Percentiles rank a stretch among this genome's conserved stretches.
Conservation (phyloP, 2,329 filamentous ascomycete genomes). For the Didymella segeticola region DNA sequence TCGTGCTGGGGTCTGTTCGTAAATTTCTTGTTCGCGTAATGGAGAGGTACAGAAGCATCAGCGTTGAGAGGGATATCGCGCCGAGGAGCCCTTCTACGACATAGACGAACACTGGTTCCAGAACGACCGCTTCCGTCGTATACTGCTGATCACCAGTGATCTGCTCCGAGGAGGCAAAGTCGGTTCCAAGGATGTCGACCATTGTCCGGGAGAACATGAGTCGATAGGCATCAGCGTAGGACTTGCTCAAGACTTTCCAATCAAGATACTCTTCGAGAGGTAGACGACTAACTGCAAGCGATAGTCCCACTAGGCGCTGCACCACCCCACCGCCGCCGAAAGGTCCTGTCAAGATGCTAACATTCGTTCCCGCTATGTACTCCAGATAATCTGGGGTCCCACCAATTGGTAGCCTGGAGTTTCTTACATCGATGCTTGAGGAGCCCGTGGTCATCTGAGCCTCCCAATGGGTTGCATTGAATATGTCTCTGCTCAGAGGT, state of each 20-base stretch:
- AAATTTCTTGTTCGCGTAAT: constrained; percentile 27
- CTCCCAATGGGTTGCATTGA: background rate
- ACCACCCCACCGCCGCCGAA: background rate
- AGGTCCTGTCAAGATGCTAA: constrained; percentile 16
- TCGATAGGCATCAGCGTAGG: constrained; percentile 52
- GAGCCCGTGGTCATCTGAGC: constrained; percentile 10
- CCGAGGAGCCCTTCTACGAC: constrained; percentile 47
- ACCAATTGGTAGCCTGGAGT: constrained; percentile 17
- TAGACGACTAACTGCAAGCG: constrained; percentile 37
- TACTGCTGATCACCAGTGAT: constrained; percentile 26
- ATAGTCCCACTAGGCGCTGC: constrained; percentile 48
- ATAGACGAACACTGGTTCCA: constrained; percentile 49
- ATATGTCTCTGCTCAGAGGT: background rate
- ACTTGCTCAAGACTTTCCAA: constrained; percentile 36
- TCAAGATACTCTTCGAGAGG: constrained; percentile 46
- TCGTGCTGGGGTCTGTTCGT: constrained; percentile 43
- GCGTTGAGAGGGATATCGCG: constrained; percentile 27
- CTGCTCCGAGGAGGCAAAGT: constrained; percentile 12
- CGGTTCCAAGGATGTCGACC: constrained; percentile 34
- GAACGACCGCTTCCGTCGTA: constrained; percentile 42
- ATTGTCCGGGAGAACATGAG: constrained; percentile 52
- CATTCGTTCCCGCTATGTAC: constrained; percentile 6
- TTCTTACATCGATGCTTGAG: background rate
- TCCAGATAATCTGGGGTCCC: constrained; percentile 20
- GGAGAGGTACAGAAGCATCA: constrained; percentile 34